Conservation (phyloP, 768 basidiomycete genomes). For the Macrolepiota dolichaula region DNA sequence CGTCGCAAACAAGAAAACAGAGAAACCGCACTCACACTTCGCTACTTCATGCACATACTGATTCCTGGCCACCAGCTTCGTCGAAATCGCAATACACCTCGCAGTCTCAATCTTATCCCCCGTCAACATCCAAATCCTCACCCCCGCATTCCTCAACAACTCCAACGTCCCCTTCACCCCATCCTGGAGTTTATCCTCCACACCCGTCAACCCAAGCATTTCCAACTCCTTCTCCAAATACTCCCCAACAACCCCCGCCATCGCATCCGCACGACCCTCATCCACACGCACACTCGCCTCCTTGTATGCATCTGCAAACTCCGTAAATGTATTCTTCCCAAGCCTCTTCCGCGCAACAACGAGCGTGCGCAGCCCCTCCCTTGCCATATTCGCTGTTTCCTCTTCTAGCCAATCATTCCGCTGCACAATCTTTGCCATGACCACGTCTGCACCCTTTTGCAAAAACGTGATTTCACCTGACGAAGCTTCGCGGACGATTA, state of each 20-base stretch:
- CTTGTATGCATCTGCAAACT: conserved; percentile 71
- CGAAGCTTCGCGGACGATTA: conserved; percentile 79
- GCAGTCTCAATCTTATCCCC: conserved; percentile 99
- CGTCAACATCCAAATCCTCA: conserved; percentile 99
- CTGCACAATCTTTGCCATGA: conserved; percentile 93
- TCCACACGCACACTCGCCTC: conserved; percentile 79
- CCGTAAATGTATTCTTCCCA: conserved; percentile 60
- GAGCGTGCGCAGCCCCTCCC: conserved; percentile 91
- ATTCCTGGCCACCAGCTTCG: conserved; percentile 90
- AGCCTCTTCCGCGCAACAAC: conserved; percentile 87
- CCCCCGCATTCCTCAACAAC: conserved; percentile 88
- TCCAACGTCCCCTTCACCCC: conserved; percentile 94
- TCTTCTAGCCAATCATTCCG: conserved; percentile 99
- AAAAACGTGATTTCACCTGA: conserved; percentile 83
- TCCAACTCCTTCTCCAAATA: conserved; percentile 88
- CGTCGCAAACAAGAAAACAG: conserved; percentile 1
- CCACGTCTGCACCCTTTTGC: conserved; percentile 98
- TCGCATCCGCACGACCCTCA: conserved; percentile 70
- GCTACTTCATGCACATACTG: conserved; percentile 98
- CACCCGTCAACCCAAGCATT: conserved; percentile 92
- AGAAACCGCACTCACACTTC: conserved; percentile 57
- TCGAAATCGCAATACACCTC: conserved; percentile 96
- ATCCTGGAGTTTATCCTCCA: conserved; percentile 98
- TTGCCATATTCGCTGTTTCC: conserved; percentile 97
- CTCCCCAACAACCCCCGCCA: conserved; percentile 68